phyloP scores from a whole-genome alignment of 169 alveolate species.

The Miamiensis avidus region DNA sequence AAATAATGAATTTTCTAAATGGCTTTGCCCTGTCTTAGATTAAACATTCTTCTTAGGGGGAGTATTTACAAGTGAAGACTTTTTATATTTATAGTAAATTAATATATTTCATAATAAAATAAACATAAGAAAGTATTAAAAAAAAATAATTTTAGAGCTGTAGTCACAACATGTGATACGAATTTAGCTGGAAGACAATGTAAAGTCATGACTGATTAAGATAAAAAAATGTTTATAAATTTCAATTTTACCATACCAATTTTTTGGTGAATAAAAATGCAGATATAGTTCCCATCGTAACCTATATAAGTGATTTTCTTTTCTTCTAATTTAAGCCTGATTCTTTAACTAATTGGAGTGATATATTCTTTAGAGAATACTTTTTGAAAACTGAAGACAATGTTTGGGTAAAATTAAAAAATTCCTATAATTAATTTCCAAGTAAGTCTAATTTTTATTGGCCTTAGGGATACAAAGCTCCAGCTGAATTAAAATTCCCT shows the following conservation, averaged over 20 bases:
- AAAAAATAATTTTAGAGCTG: neutral
- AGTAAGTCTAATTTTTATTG: too few species aligned
- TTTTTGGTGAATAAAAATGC: neutral
- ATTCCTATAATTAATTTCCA: too few species aligned
- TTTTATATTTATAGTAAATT: neutral
- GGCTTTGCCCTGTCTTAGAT: neutral
- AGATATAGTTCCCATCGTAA: neutral
- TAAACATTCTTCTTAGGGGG: neutral
- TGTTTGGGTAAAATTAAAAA: neutral
- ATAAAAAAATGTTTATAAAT: too few species aligned
- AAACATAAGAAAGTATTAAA: too few species aligned
- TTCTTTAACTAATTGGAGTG: neutral
- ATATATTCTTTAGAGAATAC: neutral
- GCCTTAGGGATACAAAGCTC: neutral
- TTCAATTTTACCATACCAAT: neutral
- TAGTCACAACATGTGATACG: neutral
- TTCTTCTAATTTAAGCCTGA: neutral
- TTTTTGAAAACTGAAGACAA: neutral
- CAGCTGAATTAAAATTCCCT: neutral
- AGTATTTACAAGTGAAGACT: neutral
- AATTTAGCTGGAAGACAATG: neutral
- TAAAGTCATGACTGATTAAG: neutral
- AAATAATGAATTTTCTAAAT: too few species aligned
- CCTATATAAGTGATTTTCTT: neutral
- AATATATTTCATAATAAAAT: too few species aligned